These are phyloP conservation scores for Boeremia lycopersici DNA, from an alignment of 2,329 filamentous ascomycete species.

Conservation along the genomic window DNA sequence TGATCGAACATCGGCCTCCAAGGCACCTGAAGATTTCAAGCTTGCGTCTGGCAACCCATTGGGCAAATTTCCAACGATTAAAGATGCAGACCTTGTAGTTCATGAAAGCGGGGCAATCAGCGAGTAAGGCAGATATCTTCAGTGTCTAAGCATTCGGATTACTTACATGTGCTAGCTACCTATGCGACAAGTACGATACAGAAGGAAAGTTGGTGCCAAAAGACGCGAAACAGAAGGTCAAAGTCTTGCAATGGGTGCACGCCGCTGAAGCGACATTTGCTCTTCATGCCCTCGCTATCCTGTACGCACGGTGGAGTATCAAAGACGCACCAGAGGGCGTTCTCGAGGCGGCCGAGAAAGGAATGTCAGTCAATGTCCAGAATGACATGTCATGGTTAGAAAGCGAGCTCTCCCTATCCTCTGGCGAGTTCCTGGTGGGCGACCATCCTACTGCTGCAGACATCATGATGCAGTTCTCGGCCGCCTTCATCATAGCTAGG, in stretches of 20 bases:
- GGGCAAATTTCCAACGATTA: conserved; percentile 55
- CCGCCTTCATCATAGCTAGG: conserved; percentile 49
- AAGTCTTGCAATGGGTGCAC: conserved; percentile 53
- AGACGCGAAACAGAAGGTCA: conserved; percentile 41
- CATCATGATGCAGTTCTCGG: conserved; percentile 54
- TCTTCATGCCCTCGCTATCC: conserved; percentile 53
- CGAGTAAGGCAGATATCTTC: conserved; percentile 42
- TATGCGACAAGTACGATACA: conserved; percentile 55
- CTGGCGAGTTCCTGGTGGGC: conserved; percentile 50
- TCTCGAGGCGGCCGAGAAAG: conserved; percentile 45
- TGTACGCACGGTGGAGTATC: conserved; percentile 54
- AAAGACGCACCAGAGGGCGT: conserved; percentile 34
- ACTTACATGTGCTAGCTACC: conserved; percentile 45
- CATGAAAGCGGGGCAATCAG: conserved; percentile 56
- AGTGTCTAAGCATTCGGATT: not conserved
- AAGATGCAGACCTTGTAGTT: conserved; percentile 50
- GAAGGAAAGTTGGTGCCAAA: conserved; percentile 46
- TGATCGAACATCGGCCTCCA: conserved; percentile 46
- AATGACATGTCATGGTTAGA: conserved; percentile 56
- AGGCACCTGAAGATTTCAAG: conserved; percentile 53
- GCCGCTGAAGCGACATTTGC: conserved; percentile 56
- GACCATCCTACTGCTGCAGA: conserved; percentile 52
- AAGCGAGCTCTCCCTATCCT: conserved; percentile 47
- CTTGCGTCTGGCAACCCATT: conserved; percentile 48
- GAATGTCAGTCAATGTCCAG: conserved; percentile 50